Evolutionary conservation across 768 basidiomycete genomes (phyloP), one percentile per base, ranked within the genome.

Genomic region (Fomitopsis serialis): DNA sequence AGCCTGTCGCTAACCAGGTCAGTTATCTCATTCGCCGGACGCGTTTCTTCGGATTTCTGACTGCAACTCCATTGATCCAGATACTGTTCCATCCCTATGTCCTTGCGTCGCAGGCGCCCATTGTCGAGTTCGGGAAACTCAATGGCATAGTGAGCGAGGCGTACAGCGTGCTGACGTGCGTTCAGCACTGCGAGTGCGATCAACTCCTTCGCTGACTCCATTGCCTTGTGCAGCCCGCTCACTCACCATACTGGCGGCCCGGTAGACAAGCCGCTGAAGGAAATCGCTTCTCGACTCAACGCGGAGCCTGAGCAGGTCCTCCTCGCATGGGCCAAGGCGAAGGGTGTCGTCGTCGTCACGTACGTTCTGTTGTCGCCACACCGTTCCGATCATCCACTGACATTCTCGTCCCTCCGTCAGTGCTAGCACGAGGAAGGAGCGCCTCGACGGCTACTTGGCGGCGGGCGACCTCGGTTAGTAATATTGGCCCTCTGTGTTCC

Each of bases 31-130:
- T 3, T 23, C 22, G 34, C 13, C 44, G 8, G 23, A 15, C 22
- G 12, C 25, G 12, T 35, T 27, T 15, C 8, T 17, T 24, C 48
- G 2, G 8, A 3, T 10, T 19, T n/a, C 32, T 15, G 13, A 24
- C 10, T 27, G 32, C 22, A 17, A 19, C 19, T 9, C 35, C 19
- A 4, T 34, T 8, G 12, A 34, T 36, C n/a, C 51, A 87, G 84
- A 87, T 89, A 57, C 69, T 73, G 13, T 68, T 89, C 8, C 85
- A 89, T 59, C 87, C 87, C 1, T 91, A 91, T 66, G 82, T 87
- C 37, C 78, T 79, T 60, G 66, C 69, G 2, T 58, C 71, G 22
- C 80, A 83, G 58, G 73, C 70, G 1, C 74, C 79, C 0, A 70
- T 85, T 25, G 68, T 91, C 24, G 80, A 80, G 34, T 89, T 74